A percentile compares a stretch with the other conserved stretches of the same genome.
These are phyloP conservation scores for Solanum peruvianum DNA, from an alignment of 257 asterid species.

Conservation along the genomic window DNA sequence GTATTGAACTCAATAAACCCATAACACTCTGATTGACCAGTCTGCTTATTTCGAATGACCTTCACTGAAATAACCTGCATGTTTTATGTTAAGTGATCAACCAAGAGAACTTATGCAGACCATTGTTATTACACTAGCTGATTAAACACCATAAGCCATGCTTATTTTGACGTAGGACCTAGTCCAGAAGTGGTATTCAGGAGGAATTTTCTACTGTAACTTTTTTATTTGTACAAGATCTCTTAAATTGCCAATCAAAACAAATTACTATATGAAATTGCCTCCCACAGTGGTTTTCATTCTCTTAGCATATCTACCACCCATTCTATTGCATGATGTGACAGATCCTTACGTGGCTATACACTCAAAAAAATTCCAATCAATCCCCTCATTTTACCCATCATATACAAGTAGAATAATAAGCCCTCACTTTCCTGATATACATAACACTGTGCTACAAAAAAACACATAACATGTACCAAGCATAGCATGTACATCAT, in stretches of 20 bases:
- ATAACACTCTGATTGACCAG: conserved; percentile 93
- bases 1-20: conserved; percentile 83
- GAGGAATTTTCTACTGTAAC: background rate
- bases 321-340: background rate
- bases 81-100: background rate
- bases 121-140: background rate
- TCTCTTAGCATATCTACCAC: background rate
- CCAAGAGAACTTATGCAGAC: background rate
- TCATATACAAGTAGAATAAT: background rate
- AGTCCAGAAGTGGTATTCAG: background rate
- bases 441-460: background rate
- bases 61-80: conserved; percentile 73
- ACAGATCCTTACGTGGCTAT: background rate
- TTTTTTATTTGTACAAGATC: background rate
- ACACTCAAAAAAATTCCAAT: background rate
- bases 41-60: conserved; percentile 94
- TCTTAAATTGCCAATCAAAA: background rate
- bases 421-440: background rate
- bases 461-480: background rate
- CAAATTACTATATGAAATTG: background rate
- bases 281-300: background rate
- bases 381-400: background rate
- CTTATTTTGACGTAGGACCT: background rate
- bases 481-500: background rate
- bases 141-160: background rate